Evolutionary conservation across 805 yeast species (phyloP), one percentile per base, ranked within the genome.

Genomic region (Yarrowia sp.): DNA sequence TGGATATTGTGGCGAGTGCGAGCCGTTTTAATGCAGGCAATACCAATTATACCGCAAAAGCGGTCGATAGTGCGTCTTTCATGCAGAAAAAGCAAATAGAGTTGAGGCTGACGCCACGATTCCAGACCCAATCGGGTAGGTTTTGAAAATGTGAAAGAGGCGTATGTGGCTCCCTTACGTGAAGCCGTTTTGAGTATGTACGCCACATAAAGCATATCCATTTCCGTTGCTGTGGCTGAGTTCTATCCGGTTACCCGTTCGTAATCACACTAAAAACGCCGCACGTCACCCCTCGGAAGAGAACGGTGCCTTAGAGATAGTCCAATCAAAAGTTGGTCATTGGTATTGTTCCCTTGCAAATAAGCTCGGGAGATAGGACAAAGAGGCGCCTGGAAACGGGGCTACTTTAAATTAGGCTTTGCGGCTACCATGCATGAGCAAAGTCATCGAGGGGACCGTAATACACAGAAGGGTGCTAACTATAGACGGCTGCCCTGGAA

Each of bases 21-120:
- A 16, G 14, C 61, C 22, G 48, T 15, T 40, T 55, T 9, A 2
- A 56, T 40, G 63, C 48, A 56, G 48, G 48, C 46, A 56, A 56
- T 15, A 2, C 8, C 19, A 15, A 22, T 56, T 56, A 15, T 15
- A 19, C 43, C 42, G 58, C 58, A 53, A 53, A 53, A 3, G 11
- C n/a, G 40, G 15, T 8, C 1, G 1, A 7, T 49, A 5, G 22
- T 35, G 55, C 55, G 8, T 9, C 10, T 5, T 1, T 8, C 7
- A 12, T 38, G 42, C 59, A 16, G 11, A 16, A 5, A 8, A 8
- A 2, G 11, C n/a, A 14, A 19, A 19, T 41, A 41, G 40, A 32
- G 48, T 56, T 56, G 63, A 15, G 63, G 63, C 63, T 56, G 63
- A 56, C 63, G 63, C 63, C 63, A 56, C 63, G 11, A 42, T 10